These are phyloP conservation scores for Scedosporium aurantiacum DNA, from an alignment of 2,329 filamentous ascomycete species.

Conservation along the genomic window DNA sequence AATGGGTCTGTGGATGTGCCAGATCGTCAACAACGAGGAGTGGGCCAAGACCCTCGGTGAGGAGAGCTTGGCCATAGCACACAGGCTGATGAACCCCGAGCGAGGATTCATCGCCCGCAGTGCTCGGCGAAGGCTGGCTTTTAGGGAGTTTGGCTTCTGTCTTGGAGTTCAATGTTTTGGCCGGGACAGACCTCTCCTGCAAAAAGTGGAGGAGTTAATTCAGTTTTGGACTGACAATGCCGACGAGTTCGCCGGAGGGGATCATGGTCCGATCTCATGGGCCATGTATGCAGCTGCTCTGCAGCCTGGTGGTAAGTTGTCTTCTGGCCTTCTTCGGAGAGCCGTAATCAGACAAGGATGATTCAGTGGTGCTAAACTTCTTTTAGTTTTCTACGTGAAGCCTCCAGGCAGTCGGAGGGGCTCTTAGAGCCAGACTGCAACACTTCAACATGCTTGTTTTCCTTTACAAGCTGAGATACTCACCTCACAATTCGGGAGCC, in stretches of 20 bases:
- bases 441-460: too few relatives aligned
- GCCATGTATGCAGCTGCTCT: conserved; percentile 48
- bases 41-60: conserved; percentile 32
- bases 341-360: not conserved
- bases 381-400: not conserved
- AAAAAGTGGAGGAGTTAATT: conserved; percentile 17
- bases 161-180: conserved; percentile 33
- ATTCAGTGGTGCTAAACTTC: not conserved
- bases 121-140: conserved; percentile 29
- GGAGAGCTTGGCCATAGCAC: conserved; percentile 17
- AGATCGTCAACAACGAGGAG: conserved; percentile 35
- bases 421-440: not conserved
- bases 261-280: conserved; percentile 40
- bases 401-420: not conserved
- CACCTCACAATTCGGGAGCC: too few relatives aligned
- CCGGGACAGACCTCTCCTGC: conserved; percentile 19
- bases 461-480: too few relatives aligned
- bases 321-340: not conserved
- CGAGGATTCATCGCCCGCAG: conserved; percentile 14
- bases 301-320: conserved; percentile 39
- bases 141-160: conserved; percentile 43
- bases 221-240: conserved; percentile 23
- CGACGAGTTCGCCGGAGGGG: conserved; percentile 19
- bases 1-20: conserved; percentile 47
- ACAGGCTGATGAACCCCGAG: conserved; percentile 12